These are phyloP conservation scores for Cutaneotrichosporon mucoides DNA, from an alignment of 1,284 basidiomycete genomes.

Conservation along the genomic window DNA sequence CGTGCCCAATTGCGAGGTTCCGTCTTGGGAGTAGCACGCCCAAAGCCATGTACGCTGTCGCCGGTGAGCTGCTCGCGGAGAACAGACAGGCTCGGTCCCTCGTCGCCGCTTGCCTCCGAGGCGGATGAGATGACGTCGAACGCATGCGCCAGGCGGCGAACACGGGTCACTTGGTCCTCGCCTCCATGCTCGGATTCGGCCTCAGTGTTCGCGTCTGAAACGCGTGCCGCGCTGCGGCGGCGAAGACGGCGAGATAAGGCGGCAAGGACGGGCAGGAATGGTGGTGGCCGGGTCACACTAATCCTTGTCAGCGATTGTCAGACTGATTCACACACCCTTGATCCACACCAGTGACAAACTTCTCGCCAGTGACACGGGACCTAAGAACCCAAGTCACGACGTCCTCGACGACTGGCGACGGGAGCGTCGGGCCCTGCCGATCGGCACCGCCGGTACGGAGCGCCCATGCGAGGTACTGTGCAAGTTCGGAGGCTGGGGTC, in stretches of 20 bases:
- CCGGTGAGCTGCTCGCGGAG: slow-evolving; percentile 34
- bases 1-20: slow-evolving; percentile 9
- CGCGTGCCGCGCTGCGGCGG: slow-evolving; percentile 18
- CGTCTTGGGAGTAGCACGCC: slow-evolving; percentile 13
- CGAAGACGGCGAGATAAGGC: slow-evolving; percentile 37
- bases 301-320: too few relatives aligned
- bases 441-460: slow-evolving; percentile 40
- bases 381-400: slow-evolving; percentile 42
- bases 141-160: slow-evolving; percentile 35
- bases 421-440: slow-evolving; percentile 34
- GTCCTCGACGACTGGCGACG: slow-evolving; percentile 38
- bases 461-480: slow-evolving; percentile 32
- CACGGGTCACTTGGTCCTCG: slow-evolving; percentile 26
- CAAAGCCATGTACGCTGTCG: slow-evolving; percentile 27
- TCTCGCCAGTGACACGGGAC: slow-evolving; percentile 33
- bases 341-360: slow-evolving; percentile 28
- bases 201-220: slow-evolving; percentile 18
- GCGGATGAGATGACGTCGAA: slow-evolving; percentile 34
- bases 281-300: slow-evolving; percentile 31
- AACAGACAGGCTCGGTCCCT: slow-evolving; percentile 10
- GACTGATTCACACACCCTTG: background rate
- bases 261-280: slow-evolving; percentile 39
- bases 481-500: slow-evolving; percentile 32
- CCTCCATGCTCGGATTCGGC: slow-evolving; percentile 15
- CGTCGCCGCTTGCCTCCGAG: slow-evolving; percentile 27